These are phyloP conservation scores for Domatiomyces globalis DNA, from an alignment of 2,329 filamentous ascomycete genomes.

Conservation along the genomic window DNA sequence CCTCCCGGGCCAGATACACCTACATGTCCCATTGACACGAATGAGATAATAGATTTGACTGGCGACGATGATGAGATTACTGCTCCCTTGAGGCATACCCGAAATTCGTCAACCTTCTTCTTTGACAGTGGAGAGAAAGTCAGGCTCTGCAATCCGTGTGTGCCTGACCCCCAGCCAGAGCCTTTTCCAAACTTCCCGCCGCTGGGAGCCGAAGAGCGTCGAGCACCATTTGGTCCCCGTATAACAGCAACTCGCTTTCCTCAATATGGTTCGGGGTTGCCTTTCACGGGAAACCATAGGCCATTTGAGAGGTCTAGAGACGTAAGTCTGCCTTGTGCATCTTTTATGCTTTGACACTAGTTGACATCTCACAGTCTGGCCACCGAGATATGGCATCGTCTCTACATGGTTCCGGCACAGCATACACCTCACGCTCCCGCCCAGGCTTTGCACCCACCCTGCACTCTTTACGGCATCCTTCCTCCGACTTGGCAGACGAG, in stretches of 20 bases:
- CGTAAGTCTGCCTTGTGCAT: not conserved
- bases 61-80: conserved; percentile 23
- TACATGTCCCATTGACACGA: conserved; percentile 19
- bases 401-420: not conserved
- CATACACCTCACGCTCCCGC: not conserved
- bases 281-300: not conserved
- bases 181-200: conserved; percentile 22
- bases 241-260: not conserved
- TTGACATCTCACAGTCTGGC: not conserved
- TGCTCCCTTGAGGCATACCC: conserved; percentile 1
- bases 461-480: not conserved
- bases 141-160: conserved; percentile 57
- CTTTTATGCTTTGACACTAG: not conserved
- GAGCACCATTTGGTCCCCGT: not conserved
- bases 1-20: conserved; percentile 41
- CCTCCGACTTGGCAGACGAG: not conserved
- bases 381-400: not conserved
- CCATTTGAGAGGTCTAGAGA: not conserved
- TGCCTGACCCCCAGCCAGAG: conserved; percentile 52
- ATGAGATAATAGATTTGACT: conserved; percentile 36
- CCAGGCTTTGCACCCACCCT: not conserved
- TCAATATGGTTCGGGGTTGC: not conserved
- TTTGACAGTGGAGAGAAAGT: conserved; percentile 54
- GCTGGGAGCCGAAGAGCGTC: not conserved
- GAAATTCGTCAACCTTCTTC: not conserved